Conservation (phyloP, 768 basidiomycete genomes). For the Candolleomyces aberdarensis region DNA sequence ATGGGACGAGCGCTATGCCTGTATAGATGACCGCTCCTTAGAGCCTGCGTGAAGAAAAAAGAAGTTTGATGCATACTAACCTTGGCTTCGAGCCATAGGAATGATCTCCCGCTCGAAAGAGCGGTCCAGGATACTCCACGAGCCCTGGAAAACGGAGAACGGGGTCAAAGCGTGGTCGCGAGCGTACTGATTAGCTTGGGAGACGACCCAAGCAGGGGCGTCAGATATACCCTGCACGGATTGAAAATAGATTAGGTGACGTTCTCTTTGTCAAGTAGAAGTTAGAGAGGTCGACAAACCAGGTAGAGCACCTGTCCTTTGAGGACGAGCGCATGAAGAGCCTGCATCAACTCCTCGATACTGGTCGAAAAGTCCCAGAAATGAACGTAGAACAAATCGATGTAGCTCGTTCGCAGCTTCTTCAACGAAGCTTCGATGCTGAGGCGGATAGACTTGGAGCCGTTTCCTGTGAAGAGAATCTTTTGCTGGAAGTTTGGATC, state of each 20-base stretch:
- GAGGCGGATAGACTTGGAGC: constrained; percentile 35
- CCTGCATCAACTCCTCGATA: constrained; percentile 9
- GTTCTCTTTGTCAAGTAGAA: neutral
- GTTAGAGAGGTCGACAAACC: neutral
- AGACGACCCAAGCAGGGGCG: constrained; percentile 11
- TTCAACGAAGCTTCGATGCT: constrained; percentile 41
- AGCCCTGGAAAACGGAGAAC: constrained; percentile 9
- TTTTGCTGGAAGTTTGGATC: constrained; percentile 24
- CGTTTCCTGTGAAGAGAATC: constrained; percentile 35
- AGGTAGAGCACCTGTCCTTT: constrained; percentile 7
- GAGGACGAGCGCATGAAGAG: constrained; percentile 1
- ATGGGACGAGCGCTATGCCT: constrained; percentile 30
- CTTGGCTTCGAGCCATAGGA: constrained; percentile 35
- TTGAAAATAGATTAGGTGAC: constrained; percentile 13
- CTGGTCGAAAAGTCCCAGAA: constrained; percentile 10
- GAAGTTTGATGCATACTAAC: constrained; percentile 23
- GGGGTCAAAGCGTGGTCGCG: constrained; percentile 8
- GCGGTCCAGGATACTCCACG: constrained; percentile 10
- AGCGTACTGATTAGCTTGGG: constrained; percentile 13
- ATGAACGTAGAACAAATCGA: constrained; percentile 32
- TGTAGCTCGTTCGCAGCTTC: constrained; percentile 42
- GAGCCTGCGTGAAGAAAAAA: neutral
- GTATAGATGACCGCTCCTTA: neutral
- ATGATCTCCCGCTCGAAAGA: constrained; percentile 13
- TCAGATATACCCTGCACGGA: constrained; percentile 1